Conservation (phyloP, 2,329 filamentous ascomycete genomes). For the Cryphonectria parasitica region DNA sequence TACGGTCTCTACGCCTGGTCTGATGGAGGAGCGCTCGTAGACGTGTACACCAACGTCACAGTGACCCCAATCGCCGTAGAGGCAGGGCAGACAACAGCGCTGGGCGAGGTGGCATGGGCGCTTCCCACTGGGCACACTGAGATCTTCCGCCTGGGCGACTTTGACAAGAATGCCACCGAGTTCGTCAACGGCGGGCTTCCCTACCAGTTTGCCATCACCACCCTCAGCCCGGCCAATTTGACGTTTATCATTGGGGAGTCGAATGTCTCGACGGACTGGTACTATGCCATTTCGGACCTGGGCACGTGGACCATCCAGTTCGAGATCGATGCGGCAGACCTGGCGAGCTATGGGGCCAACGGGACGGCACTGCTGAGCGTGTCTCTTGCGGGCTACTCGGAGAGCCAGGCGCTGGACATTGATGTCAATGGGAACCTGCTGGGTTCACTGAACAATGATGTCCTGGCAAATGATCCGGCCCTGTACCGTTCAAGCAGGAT, state of each 20-base stretch:
- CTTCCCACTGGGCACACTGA: slow-evolving; percentile 41
- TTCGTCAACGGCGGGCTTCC: slow-evolving; percentile 49
- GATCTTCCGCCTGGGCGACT: slow-evolving; percentile 54
- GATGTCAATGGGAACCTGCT: slow-evolving; percentile 45
- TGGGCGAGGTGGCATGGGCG: slow-evolving; percentile 47
- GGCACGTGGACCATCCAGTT: slow-evolving; percentile 45
- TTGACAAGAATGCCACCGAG: slow-evolving; percentile 50
- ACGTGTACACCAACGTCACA: slow-evolving; percentile 50
- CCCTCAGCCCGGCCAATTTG: slow-evolving; percentile 48
- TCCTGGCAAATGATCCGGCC: slow-evolving; percentile 47
- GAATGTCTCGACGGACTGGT: slow-evolving; percentile 48
- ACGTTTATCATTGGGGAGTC: slow-evolving; percentile 47
- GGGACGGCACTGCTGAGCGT: slow-evolving; percentile 44
- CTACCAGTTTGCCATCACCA: slow-evolving; percentile 49
- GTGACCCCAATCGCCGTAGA: slow-evolving; percentile 45
- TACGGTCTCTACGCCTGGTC: slow-evolving; percentile 57
- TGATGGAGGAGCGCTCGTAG: slow-evolving; percentile 47
- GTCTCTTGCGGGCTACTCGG: slow-evolving; percentile 49
- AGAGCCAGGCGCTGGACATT: slow-evolving; percentile 51
- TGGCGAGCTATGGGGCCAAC: slow-evolving; percentile 18
- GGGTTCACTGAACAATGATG: slow-evolving; percentile 45
- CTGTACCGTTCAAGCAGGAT: slow-evolving; percentile 52
- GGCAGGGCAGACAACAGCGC: slow-evolving; percentile 39
- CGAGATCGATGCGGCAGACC: slow-evolving; percentile 22
- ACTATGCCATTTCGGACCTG: slow-evolving; percentile 48